Conservation (phyloP, 345 rosid species). For the Eucalyptus tenuipes region DNA sequence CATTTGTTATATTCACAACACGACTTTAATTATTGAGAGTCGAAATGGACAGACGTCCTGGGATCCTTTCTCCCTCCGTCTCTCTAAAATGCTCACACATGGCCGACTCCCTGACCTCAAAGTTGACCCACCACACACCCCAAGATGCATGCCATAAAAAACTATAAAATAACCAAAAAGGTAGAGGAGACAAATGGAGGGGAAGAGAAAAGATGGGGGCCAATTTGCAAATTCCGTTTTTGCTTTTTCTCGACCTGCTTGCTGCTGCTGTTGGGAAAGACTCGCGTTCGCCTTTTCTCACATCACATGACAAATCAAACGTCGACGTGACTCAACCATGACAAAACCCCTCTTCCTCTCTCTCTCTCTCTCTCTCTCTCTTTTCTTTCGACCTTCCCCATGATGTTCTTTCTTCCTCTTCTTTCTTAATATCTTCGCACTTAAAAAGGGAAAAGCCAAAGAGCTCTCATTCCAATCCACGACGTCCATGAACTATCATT, state of each 20-base stretch:
- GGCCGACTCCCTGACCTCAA: not conserved
- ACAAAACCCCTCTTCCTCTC: not conserved
- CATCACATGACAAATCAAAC: not conserved
- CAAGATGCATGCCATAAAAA: not conserved
- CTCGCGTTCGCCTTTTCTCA: too few relatives aligned
- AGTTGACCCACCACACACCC: not conserved
- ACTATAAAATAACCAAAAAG: not conserved
- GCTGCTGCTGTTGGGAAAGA: not conserved
- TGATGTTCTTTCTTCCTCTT: not conserved
- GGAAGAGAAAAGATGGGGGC: not conserved
- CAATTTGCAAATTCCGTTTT: not conserved
- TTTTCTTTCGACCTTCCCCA: not conserved
- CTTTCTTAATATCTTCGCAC: not conserved
- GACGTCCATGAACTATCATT: not conserved
- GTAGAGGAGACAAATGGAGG: not conserved
- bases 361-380: not conserved
- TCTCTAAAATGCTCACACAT: not conserved
- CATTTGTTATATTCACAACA: not conserved
- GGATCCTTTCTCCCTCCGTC: not conserved
- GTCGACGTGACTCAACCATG: conserved; percentile 49
- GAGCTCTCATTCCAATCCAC: not conserved
- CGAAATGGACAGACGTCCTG: not conserved
- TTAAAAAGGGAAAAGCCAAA: not conserved
- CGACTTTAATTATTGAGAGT: not conserved
- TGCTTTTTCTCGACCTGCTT: not conserved